phyloP scores from a whole-genome alignment of 805 yeast genomes.

The Wickerhamomyces strasburgensis region DNA sequence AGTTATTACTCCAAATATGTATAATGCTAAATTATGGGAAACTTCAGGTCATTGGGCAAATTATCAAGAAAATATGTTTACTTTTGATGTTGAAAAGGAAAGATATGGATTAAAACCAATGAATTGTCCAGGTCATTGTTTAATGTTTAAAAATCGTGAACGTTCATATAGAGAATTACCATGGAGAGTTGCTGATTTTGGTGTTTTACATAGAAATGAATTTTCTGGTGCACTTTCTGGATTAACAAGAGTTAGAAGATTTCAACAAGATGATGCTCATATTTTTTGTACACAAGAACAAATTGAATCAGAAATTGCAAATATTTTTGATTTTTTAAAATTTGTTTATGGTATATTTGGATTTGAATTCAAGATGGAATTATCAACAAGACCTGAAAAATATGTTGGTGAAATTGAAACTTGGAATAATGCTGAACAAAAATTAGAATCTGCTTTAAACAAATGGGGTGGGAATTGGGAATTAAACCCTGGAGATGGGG shows the following conservation, averaged over 20 bases:
- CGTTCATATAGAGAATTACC: slow-evolving; percentile 96
- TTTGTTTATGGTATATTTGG: slow-evolving; percentile 88
- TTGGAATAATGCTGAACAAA: slow-evolving; percentile 88
- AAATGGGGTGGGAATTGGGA: slow-evolving; percentile 90
- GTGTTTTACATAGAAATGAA: slow-evolving; percentile 96
- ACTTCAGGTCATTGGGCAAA: slow-evolving; percentile 98
- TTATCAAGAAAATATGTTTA: slow-evolving; percentile 95
- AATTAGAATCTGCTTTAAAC: slow-evolving; percentile 76
- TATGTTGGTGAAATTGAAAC: slow-evolving; percentile 91
- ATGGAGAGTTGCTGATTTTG: slow-evolving; percentile 98
- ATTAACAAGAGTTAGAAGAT: slow-evolving; percentile 94
- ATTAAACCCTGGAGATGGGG: slow-evolving; percentile 96
- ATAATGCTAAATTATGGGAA: slow-evolving; percentile 95
- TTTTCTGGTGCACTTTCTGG: slow-evolving; percentile 93
- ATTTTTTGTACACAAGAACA: slow-evolving; percentile 93
- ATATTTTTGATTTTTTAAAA: slow-evolving; percentile 80
- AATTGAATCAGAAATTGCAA: slow-evolving; percentile 78
- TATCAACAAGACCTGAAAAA: slow-evolving; percentile 96
- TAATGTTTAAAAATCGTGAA: slow-evolving; percentile 86
- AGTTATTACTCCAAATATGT: slow-evolving; percentile 99
- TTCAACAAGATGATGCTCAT: slow-evolving; percentile 99
- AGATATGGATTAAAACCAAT: slow-evolving; percentile 90
- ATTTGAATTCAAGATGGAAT: slow-evolving; percentile 92
- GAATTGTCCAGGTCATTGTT: slow-evolving; percentile 91
- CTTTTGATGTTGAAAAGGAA: slow-evolving; percentile 96